phyloP scores from a whole-genome alignment of 2,329 filamentous ascomycete genomes.

The Claviceps quebecensis region DNA sequence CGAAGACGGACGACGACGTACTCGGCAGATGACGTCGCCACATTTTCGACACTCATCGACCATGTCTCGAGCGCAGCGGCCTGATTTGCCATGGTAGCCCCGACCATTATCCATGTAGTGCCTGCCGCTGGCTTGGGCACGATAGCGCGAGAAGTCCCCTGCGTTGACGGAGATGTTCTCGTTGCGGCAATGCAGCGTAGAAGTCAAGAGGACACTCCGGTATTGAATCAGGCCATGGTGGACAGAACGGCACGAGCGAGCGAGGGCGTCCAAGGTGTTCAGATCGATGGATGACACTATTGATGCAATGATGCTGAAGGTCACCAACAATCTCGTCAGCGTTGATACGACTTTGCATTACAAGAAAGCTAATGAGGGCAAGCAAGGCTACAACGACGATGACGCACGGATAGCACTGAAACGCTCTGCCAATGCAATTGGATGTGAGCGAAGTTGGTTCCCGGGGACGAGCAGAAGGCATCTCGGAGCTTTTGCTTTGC shows the following conservation, averaged over 20 bases:
- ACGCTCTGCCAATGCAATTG: slow-evolving; percentile 16
- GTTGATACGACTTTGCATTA: neutral
- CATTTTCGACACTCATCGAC: slow-evolving; percentile 74
- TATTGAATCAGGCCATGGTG: slow-evolving; percentile 67
- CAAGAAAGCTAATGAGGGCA: neutral
- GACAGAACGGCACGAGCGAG: slow-evolving; percentile 67
- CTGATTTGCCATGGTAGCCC: slow-evolving; percentile 50
- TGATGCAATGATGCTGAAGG: slow-evolving; percentile 59
- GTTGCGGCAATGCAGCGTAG: slow-evolving; percentile 68
- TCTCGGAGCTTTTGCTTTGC: neutral
- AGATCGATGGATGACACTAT: slow-evolving; percentile 70
- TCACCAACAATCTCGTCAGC: neutral
- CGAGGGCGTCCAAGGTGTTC: slow-evolving; percentile 72
- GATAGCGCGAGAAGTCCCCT: slow-evolving; percentile 42
- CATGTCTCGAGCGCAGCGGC: slow-evolving; percentile 74
- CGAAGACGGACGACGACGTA: slow-evolving; percentile 27
- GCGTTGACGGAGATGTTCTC: slow-evolving; percentile 44
- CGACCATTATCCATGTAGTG: slow-evolving; percentile 44
- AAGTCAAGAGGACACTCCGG: slow-evolving; percentile 55
- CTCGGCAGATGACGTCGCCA: slow-evolving; percentile 64
- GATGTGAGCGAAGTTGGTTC: neutral
- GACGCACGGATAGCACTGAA: slow-evolving; percentile 23
- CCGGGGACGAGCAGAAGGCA: neutral
- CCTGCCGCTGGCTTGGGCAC: slow-evolving; percentile 42
- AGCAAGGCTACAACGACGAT: neutral